Percentiles rank a stretch among this genome's conserved stretches.
Conservation (phyloP, 768 basidiomycete genomes). For the Cubamyces lactineus region DNA sequence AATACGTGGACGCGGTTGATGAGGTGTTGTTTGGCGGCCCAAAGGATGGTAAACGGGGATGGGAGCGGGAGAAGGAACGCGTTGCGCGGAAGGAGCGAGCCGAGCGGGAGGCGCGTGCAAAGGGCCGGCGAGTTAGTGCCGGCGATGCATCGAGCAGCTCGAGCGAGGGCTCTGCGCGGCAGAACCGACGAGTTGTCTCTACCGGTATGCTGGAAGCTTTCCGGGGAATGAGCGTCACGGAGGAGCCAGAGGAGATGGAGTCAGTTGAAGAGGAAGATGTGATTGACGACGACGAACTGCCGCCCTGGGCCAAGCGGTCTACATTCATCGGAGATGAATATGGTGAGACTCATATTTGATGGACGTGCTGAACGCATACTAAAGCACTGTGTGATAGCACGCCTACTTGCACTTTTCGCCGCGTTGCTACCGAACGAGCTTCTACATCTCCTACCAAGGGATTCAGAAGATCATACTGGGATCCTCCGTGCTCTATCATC, state of each 20-base stretch:
- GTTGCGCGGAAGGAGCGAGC: slow-evolving; percentile 46
- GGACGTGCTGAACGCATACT: too few relatives aligned
- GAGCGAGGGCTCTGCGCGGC: slow-evolving; percentile 14
- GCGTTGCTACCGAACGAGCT: slow-evolving; percentile 63
- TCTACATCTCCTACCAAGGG: slow-evolving; percentile 41
- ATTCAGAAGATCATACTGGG: slow-evolving; percentile 35
- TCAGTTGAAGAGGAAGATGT: slow-evolving; percentile 50
- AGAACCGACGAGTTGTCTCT: slow-evolving; percentile 57
- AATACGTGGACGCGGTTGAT: slow-evolving; percentile 80
- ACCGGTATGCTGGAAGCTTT: slow-evolving; percentile 61
- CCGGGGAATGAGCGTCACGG: slow-evolving; percentile 46
- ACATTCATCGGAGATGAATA: slow-evolving; percentile 59
- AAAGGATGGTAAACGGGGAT: slow-evolving; percentile 50
- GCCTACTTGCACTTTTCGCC: slow-evolving; percentile 62
- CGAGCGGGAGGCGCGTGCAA: slow-evolving; percentile 42
- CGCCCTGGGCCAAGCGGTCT: slow-evolving; percentile 73
- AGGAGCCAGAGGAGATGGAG: slow-evolving; percentile 63
- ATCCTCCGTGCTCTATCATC: slow-evolving; percentile 66
- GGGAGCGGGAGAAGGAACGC: slow-evolving; percentile 51
- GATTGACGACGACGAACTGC: slow-evolving; percentile 72
- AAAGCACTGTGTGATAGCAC: slow-evolving; percentile 45
- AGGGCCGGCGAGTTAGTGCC: slow-evolving; percentile 52
- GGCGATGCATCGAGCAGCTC: slow-evolving; percentile 40
- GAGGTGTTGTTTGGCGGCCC: slow-evolving; percentile 72
- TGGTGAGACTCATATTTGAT: slow-evolving; percentile 45